phyloP scores from a whole-genome alignment of 495 filamentous ascomycete genomes.

The Tuber aestivum region DNA sequence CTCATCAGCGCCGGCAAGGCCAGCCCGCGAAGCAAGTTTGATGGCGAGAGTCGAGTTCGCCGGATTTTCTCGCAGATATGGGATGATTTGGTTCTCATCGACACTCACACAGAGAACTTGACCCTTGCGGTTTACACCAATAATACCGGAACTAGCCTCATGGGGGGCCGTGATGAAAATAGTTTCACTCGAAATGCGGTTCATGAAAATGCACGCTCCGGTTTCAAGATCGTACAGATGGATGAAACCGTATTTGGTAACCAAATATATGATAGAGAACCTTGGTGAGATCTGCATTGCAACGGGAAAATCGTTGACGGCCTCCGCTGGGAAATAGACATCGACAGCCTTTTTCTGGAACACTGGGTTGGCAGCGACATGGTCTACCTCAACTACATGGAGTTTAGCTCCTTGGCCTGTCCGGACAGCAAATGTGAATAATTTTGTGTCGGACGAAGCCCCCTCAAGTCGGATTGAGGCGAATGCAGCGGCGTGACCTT shows the following conservation, averaged over 20 bases:
- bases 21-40: slow-evolving; percentile 89
- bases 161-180: slow-evolving; percentile 92
- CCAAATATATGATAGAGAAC: slow-evolving; percentile 92
- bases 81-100: slow-evolving; percentile 82
- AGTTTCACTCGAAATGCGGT: slow-evolving; percentile 97
- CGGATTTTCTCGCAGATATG: slow-evolving; percentile 90
- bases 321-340: slow-evolving; percentile 94
- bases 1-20: slow-evolving; percentile 89
- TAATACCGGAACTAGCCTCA: slow-evolving; percentile 73
- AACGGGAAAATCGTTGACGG: slow-evolving; percentile 93
- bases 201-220: slow-evolving; percentile 98
- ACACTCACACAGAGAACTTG: slow-evolving; percentile 91
- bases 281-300: slow-evolving; percentile 94
- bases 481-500: slow-evolving; percentile 95
- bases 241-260: slow-evolving; percentile 99
- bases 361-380: slow-evolving; percentile 73
- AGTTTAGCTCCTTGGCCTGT: slow-evolving; percentile 84
- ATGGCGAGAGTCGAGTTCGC: slow-evolving; percentile 85
- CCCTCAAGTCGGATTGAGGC: slow-evolving; percentile 82
- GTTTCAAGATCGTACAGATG: slow-evolving; percentile 97
- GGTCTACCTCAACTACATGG: slow-evolving; percentile 96
- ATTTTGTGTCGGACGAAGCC: slow-evolving; percentile 80
- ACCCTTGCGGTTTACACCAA: slow-evolving; percentile 95
- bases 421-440: slow-evolving; percentile 95
- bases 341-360: slow-evolving; percentile 95